Evolutionary conservation across 2,329 filamentous ascomycete species (phyloP).

Genomic region (Ilyonectria mors-panacis): DNA sequence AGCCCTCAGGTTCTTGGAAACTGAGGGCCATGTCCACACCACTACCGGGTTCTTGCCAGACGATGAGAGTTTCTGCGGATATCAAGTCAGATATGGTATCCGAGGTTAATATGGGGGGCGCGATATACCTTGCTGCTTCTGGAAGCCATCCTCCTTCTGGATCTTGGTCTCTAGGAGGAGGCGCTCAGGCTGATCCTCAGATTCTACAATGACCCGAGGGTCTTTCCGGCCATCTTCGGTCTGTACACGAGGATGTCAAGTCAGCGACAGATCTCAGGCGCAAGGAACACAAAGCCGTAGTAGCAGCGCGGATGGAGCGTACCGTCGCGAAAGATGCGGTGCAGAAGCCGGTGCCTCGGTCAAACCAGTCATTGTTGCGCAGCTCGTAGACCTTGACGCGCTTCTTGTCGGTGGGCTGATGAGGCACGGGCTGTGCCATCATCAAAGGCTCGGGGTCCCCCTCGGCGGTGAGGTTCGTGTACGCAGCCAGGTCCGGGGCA

Average conservation of each 20-base stretch:
- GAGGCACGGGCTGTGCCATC: slow-evolving; percentile 81
- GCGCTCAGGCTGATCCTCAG: slow-evolving; percentile 89
- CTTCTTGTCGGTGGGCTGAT: slow-evolving; percentile 76
- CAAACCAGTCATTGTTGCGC: slow-evolving; percentile 99
- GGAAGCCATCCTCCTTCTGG: slow-evolving; percentile 93
- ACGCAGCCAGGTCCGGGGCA: slow-evolving; percentile 66
- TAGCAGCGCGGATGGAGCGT: slow-evolving; percentile 56
- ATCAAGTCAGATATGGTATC: slow-evolving; percentile 46
- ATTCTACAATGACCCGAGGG: slow-evolving; percentile 90
- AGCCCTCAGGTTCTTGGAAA: slow-evolving; percentile 97
- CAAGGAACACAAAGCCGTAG: slow-evolving; percentile 27
- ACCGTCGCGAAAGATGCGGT: slow-evolving; percentile 82
- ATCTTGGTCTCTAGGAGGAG: slow-evolving; percentile 91
- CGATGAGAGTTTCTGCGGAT: slow-evolving; percentile 89
- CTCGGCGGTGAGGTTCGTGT: slow-evolving; percentile 64
- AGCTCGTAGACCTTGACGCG: slow-evolving; percentile 99
- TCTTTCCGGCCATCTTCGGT: slow-evolving; percentile 79
- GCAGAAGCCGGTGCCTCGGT: slow-evolving; percentile 96
- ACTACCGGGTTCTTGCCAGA: slow-evolving; percentile 91
- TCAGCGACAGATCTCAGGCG: slow-evolving; percentile 45
- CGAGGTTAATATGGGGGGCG: slow-evolving; percentile 21
- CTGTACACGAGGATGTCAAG: slow-evolving; percentile 54
- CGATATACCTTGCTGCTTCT: slow-evolving; percentile 92
- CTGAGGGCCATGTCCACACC: slow-evolving; percentile 97
- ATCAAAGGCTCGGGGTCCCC: slow-evolving; percentile 74